Base-by-base conservation (phyloP, 1,284 basidiomycete species). In the Ustilago hordei region DNA sequence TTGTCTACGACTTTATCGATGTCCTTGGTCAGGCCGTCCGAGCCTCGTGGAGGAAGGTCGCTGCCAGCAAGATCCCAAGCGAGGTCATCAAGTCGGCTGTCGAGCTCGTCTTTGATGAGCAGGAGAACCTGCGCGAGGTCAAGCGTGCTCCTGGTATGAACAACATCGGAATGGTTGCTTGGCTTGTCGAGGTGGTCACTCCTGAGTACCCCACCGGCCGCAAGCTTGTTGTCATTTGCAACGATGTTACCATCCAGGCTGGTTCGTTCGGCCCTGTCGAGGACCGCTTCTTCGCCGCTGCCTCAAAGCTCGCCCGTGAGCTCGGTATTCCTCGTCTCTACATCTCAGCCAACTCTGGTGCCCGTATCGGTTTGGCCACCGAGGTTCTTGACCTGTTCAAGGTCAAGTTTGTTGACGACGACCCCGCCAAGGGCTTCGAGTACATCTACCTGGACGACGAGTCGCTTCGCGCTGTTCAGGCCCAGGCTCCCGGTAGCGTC, bases 221-320 rank as follows among this genome's bases (percentile, higher is more conserved):
- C 80, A 91, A 90, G 75, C 90, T 92, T 1, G 92, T 99, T 11
- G 92, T 95, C 64, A 91, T 99, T 75, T 95, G 97, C 66, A 99
- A 99, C 88, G 97, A 99, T 85, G 99, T 99, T 87, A 99, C 97
- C 23, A 96, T 91, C 90, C 96, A 95, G 88, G 98, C 98, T 74
- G 97, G 97, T 78, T 98, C 96, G 12, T 99, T 99, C 86, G 97
- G 96, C 63, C 97, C 97, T 45, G 86, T 89, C 8, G 97, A 99
- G 87, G 97, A 99, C 88, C 92, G 94, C 73, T 98, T 93, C 91
- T 99, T 99, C 89, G 95, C 91, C 88, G 92, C 93, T 72, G 95
- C 94, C 54, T 95, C 95, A 7, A 92, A 95, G 86, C 94, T 97
- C 82, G 96, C 96, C 55, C 93, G 95, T 60, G 88, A 91, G 63